Base-by-base conservation (phyloP, 2,329 filamentous ascomycete genomes). In the Diaporthe citriasiana region DNA sequence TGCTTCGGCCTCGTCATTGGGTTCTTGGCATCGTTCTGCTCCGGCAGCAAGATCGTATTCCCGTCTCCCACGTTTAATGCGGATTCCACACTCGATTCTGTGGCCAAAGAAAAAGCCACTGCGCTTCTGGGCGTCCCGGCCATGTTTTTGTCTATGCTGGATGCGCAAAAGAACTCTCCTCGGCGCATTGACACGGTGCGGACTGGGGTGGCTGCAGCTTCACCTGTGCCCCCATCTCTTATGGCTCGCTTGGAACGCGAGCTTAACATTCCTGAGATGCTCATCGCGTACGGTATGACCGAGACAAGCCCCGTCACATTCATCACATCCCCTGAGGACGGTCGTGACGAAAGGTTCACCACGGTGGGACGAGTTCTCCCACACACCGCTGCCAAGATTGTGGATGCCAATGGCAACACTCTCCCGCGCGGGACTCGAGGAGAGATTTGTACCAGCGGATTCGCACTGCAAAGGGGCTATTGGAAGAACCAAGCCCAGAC, bases 1-100 rank as follows among this genome's bases (percentile, higher is more conserved):
- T 94, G 92, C 81, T 94, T 94, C 77, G 92, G 92, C 22, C 89
- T 90, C 72, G 91, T 93, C 35, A 82, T 94, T 1, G 92, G 92
- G 10, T 93, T 93, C 78, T 91, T 94, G 86, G 91, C 92, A 0
- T 92, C 90, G 1, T 38, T 40, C 12, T 40, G 22, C 56, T 25
- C 10, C n/a, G 56, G 56, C 22, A 59, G 56, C 22, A 40, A 40
- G 12, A 40, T 59, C 27, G 57, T 60, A 8, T 60, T 60, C 7
- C 57, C 57, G 4, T 60, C n/a, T 15, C n/a, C 22, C 1, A 45
- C 38, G 4, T 45, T 45, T 13, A 25, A 35, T 7, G 38, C 8
- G 8, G 10, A 19, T 3, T 13, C 30, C 0, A 25, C 38, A 19
- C 3, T 60, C 4, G 38, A 60, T 15, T 9, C 56, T 5, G 15